A percentile compares a stretch with the other conserved stretches of the same genome.
Evolutionary conservation across 78 protist species (phyloP).

Genomic region (Dictyostelium brefeldianum): DNA sequence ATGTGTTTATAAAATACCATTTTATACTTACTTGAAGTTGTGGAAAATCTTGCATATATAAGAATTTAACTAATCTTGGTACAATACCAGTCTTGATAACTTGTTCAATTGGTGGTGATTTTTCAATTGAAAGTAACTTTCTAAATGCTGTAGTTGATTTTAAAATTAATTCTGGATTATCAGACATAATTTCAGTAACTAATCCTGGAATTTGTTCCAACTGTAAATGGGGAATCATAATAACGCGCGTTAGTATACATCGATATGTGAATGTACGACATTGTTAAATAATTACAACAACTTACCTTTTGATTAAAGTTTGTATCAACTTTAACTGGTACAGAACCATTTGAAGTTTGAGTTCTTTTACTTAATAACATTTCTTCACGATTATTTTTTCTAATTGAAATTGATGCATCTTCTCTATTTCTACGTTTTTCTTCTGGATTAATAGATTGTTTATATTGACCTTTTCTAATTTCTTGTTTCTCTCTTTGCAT

Average conservation of each 20-base stretch:
- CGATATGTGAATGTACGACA: background rate
- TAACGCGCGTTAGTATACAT: no score
- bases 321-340: background rate
- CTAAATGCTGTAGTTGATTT: conserved; percentile 87
- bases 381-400: conserved; percentile 91
- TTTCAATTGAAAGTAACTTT: conserved; percentile 94
- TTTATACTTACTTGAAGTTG: conserved; percentile 87
- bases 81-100: conserved; percentile 95
- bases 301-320: background rate
- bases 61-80: conserved; percentile 94
- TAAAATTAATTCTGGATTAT: conserved; percentile 24
- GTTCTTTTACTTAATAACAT: conserved; percentile 84
- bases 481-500: conserved; percentile 48
- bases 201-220: conserved; percentile 51
- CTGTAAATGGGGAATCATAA: background rate
- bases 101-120: conserved; percentile 95
- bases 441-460: conserved; percentile 58
- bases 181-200: conserved; percentile 42
- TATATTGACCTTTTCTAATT: conserved; percentile 50
- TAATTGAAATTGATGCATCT: conserved; percentile 82
- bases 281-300: background rate
- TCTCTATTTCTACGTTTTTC: conserved; percentile 89
- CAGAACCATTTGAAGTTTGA: background rate
- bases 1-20: no score
- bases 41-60: conserved; percentile 65